Percentiles rank a stretch among this genome's conserved stretches.
phyloP scores from a whole-genome alignment of 805 yeast species.

The Sugiyamaella lignohabitans region DNA sequence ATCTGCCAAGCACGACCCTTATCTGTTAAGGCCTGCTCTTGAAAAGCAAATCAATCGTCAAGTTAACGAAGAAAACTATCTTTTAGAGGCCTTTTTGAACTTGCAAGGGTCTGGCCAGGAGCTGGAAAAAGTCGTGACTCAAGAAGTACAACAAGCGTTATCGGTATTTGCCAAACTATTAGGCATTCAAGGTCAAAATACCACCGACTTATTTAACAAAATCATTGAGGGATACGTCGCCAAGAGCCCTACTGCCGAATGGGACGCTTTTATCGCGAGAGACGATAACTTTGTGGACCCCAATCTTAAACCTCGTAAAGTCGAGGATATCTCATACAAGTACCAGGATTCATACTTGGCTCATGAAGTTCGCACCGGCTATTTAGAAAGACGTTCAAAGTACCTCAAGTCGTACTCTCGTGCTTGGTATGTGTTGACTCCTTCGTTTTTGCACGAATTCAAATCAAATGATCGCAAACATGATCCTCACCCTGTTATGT shows the following conservation, averaged over 20 bases:
- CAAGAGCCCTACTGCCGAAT: slow-evolving; percentile 75
- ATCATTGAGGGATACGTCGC: slow-evolving; percentile 70
- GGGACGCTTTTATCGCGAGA: slow-evolving; percentile 75
- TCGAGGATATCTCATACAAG: slow-evolving; percentile 57
- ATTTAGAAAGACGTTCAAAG: slow-evolving; percentile 83
- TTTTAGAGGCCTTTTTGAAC: slow-evolving; percentile 83
- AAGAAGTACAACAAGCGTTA: slow-evolving; percentile 79
- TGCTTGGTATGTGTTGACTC: slow-evolving; percentile 88
- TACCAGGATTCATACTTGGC: slow-evolving; percentile 66
- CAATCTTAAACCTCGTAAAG: slow-evolving; percentile 52
- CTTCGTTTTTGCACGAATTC: slow-evolving; percentile 84
- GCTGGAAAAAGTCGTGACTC: slow-evolving; percentile 78
- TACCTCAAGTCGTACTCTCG: slow-evolving; percentile 83
- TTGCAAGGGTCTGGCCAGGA: slow-evolving; percentile 83
- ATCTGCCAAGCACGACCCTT: slow-evolving; percentile 73
- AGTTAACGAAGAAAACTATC: slow-evolving; percentile 72
- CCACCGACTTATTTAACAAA: slow-evolving; percentile 46
- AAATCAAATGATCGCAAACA: slow-evolving; percentile 74
- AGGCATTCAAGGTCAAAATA: slow-evolving; percentile 36
- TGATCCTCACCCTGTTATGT: slow-evolving; percentile 78
- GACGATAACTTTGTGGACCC: slow-evolving; percentile 68
- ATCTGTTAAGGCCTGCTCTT: slow-evolving; percentile 58
- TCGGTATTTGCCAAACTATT: slow-evolving; percentile 63
- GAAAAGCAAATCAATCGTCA: slow-evolving; percentile 76
- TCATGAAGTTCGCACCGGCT: slow-evolving; percentile 65